These are phyloP conservation scores for Candida awuae DNA, from an alignment of 805 yeast species.

Conservation along the genomic window DNA sequence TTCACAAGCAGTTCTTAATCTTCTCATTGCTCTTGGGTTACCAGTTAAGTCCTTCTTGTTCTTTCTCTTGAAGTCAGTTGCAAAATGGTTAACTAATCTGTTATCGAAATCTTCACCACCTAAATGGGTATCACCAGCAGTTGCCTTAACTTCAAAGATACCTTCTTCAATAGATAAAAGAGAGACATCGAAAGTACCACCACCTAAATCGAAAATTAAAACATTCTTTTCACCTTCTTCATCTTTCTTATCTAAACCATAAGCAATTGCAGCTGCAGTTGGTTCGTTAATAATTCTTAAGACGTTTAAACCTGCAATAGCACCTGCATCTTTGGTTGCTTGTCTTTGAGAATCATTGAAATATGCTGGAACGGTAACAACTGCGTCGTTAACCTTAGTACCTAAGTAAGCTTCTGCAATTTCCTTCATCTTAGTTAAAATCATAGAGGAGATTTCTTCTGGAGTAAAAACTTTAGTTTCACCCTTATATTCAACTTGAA, in stretches of 20 bases:
- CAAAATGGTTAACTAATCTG: conserved; percentile 79
- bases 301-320: conserved; percentile 66
- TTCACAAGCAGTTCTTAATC: conserved; percentile 98
- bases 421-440: conserved; percentile 56
- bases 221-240: conserved; percentile 41
- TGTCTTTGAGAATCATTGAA: conserved; percentile 77
- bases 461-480: conserved; percentile 88
- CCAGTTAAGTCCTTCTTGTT: conserved; percentile 87
- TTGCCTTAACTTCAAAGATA: conserved; percentile 73
- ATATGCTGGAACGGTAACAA: conserved; percentile 79
- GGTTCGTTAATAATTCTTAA: conserved; percentile 76
- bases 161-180: conserved; percentile 72
- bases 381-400: conserved; percentile 55
- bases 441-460: conserved; percentile 91
- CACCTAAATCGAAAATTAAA: conserved; percentile 70
- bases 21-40: conserved; percentile 96
- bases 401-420: conserved; percentile 55
- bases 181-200: conserved; percentile 81
- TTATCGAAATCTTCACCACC: conserved; percentile 86
- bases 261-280: conserved; percentile 80
- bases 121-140: conserved; percentile 77
- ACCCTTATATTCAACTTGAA: conserved; percentile 90
- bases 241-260: conserved; percentile 58
- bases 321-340: conserved; percentile 76
- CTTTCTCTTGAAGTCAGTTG: conserved; percentile 95